Conservation (phyloP, 495 filamentous ascomycete species). For the Aspergillus taichungensis region DNA sequence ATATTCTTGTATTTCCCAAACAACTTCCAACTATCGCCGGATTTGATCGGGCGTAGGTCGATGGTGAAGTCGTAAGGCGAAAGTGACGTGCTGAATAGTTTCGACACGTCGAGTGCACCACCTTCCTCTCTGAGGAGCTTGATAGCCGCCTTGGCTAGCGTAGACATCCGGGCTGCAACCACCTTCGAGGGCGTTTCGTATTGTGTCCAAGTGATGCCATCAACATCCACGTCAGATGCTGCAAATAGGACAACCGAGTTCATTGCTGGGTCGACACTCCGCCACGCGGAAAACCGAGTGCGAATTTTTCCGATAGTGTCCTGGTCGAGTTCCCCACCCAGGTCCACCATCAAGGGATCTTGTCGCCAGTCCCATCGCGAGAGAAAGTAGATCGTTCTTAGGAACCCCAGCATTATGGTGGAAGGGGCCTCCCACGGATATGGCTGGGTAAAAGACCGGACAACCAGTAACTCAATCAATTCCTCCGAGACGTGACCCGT, state of each 20-base stretch:
- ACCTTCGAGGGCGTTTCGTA: conserved; percentile 62
- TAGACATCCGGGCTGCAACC: conserved; percentile 73
- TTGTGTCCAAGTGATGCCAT: conserved; percentile 75
- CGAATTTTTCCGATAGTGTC: conserved; percentile 47
- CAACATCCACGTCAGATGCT: conserved; percentile 67
- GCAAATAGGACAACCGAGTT: conserved; percentile 75
- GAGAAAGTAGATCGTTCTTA: conserved; percentile 67
- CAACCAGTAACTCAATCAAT: conserved; percentile 70
- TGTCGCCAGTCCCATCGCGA: conserved; percentile 86
- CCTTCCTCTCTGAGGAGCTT: conserved; percentile 49
- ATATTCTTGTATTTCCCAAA: conserved; percentile 66
- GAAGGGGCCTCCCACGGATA: conserved; percentile 75
- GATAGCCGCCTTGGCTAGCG: conserved; percentile 64
- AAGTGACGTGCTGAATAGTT: conserved; percentile 60
- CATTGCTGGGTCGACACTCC: conserved; percentile 81
- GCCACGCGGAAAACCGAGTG: conserved; percentile 63
- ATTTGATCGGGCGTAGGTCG: conserved; percentile 48
- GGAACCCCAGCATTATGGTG: conserved; percentile 70
- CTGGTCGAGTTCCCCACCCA: conserved; percentile 47
- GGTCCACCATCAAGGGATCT: conserved; percentile 72
- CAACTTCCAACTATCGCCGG: conserved; percentile 15
- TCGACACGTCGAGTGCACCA: conserved; percentile 44
- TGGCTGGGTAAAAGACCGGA: conserved; percentile 68
- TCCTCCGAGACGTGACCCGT: conserved; percentile 65
- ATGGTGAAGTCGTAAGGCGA: conserved; percentile 81